A percentile compares a stretch with the other conserved stretches of the same genome.
phyloP scores from a whole-genome alignment of 129 eudicot species.

The Artemisia argyi region DNA sequence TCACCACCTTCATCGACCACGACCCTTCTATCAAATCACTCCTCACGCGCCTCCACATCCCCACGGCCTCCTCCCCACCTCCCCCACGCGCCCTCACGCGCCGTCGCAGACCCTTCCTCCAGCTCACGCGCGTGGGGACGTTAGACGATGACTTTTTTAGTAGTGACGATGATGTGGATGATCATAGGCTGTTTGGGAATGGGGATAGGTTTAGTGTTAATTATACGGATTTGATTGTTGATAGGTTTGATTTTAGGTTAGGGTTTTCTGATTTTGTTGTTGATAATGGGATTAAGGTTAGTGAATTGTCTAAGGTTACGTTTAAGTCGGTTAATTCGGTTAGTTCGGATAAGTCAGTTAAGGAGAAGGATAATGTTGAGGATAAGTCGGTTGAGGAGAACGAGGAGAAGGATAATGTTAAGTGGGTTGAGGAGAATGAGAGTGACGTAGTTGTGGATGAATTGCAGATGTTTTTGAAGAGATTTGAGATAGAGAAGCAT shows the following conservation, averaged over 20 bases:
- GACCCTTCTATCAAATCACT: conserved; percentile 78
- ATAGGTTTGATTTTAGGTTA: conserved; percentile 30
- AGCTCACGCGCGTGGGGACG: conserved; percentile 94
- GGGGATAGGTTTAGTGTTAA: conserved; percentile 29
- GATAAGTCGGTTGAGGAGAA: conserved; percentile 7
- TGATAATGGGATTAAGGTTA: conserved; percentile 59
- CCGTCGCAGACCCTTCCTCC: conserved; percentile 78
- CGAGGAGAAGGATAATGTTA: background rate
- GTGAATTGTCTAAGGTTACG: conserved; percentile 36
- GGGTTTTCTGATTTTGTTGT: conserved; percentile 44
- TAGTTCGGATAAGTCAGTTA: background rate
- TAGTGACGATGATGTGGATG: conserved; percentile 69
- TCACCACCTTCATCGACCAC: conserved; percentile 79
- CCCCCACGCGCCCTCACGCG: conserved; percentile 26
- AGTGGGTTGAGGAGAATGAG: conserved; percentile 5
- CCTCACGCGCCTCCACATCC: conserved; percentile 68
- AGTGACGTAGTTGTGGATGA: conserved; percentile 42
- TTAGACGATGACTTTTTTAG: conserved; percentile 91
- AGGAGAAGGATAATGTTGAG: conserved; percentile 3
- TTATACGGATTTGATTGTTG: conserved; percentile 35
- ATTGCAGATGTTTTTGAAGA: conserved; percentile 51
- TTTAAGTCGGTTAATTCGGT: conserved; percentile 25
- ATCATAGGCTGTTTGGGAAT: conserved; percentile 60
- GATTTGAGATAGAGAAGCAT: conserved; percentile 63
- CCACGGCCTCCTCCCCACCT: conserved; percentile 22